Base-by-base conservation (phyloP, 148 eudicot species). In the Camellia lanceoleosa region DNA sequence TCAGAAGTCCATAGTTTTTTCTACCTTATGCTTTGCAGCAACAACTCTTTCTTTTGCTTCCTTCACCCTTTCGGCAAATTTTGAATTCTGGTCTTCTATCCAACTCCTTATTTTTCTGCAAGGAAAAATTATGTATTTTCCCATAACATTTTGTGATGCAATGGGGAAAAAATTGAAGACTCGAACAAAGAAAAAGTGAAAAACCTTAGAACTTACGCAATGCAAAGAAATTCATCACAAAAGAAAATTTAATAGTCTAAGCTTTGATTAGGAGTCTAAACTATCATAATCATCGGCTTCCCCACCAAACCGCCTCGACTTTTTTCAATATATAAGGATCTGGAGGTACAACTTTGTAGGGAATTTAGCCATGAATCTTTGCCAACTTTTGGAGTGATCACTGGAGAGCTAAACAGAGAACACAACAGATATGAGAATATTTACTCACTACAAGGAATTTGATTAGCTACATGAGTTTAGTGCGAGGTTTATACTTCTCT, bases 171-270 rank as follows among this genome's bases (percentile, higher is more conserved):
- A 5, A 20, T 1, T 15, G 3, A 5, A 7, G 4, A 41, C 30
- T 43, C 18, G 11, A 54, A 54, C 43, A 23, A 14, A n/a, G 23
- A 49, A 30, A 47, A 59, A 52, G 60, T 66, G 70, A 59, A 11
- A 79, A 69, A 58, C 68, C 13, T 68, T 76, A 60, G 54, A 19
- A 84, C 94, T 88, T 90, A 96, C 97, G 19, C 81, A 23, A 91
- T 91, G 79, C 81, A 82, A 78, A 96, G 99, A 68, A 90, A 71
- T 84, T 96, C 95, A 83, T 93, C 98, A 77, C 99, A 96, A 54
- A n/a, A 96, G 87, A 78, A 89, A 86, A 46, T 83, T 91, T 71
- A 96, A 71, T 66, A 96, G 80, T 73, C 74, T 87, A 65, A 96
- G 97, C 85, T 91, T 96, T 73, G 84, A 79, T 5, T 97, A 91